Conservation (phyloP, 768 basidiomycete genomes). For the Serendipita sp. region DNA sequence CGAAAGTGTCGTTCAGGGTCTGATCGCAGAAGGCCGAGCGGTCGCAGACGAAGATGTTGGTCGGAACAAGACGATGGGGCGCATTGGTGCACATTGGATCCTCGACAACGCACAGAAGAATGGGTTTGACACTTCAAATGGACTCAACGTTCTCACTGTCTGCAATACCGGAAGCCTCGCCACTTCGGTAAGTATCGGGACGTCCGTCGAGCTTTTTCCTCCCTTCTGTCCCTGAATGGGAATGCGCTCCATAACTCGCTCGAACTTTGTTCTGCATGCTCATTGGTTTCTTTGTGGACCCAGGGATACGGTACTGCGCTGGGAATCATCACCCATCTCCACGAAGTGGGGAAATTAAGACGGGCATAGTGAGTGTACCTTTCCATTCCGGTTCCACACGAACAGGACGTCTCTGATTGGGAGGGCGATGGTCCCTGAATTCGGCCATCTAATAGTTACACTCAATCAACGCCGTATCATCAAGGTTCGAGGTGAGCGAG, state of each 20-base stretch:
- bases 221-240: neutral
- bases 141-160: conserved; percentile 74
- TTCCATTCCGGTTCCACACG: neutral
- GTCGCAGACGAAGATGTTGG: conserved; percentile 82
- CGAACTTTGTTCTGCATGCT: neutral
- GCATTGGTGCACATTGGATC: conserved; percentile 77
- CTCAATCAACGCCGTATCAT: conserved; percentile 88
- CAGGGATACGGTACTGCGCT: conserved; percentile 83
- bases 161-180: conserved; percentile 97
- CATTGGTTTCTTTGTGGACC: neutral
- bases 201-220: neutral
- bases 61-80: conserved; percentile 72
- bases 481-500: conserved; percentile 58
- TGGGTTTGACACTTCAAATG: conserved; percentile 25
- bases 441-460: conserved; percentile 28
- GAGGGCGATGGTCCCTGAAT: too few relatives aligned
- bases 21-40: conserved; percentile 53
- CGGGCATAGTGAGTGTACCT: conserved; percentile 39
- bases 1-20: conserved; percentile 29
- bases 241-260: too few relatives aligned
- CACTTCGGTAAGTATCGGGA: conserved; percentile 49
- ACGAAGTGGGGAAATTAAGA: conserved; percentile 58
- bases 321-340: conserved; percentile 81
- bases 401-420: neutral
- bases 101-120: conserved; percentile 29